phyloP scores from a whole-genome alignment of 2,329 filamentous ascomycete species.

The Penicillium sp. region DNA sequence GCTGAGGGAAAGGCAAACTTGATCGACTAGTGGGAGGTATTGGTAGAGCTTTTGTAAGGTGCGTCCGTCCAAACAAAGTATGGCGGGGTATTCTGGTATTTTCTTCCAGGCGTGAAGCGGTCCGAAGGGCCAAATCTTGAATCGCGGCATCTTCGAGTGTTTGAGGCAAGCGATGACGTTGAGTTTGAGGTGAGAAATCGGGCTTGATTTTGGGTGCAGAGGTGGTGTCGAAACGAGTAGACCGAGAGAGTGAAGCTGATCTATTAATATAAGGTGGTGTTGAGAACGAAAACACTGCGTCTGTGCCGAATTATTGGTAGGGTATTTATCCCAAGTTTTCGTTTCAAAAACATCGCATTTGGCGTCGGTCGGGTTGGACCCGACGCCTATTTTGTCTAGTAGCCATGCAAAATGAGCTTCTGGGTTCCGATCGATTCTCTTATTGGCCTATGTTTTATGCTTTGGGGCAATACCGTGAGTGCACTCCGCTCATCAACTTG shows the following conservation, averaged over 20 bases:
- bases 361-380: too few species aligned
- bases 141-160: background rate
- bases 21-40: constrained; percentile 9
- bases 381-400: too few species aligned
- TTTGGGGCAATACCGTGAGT: too few species aligned
- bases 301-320: too few species aligned
- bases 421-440: too few species aligned
- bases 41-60: constrained; percentile 7
- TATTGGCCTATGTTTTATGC: too few species aligned
- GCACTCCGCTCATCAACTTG: too few species aligned
- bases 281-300: too few species aligned
- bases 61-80: constrained; percentile 10
- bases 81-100: background rate
- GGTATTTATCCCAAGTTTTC: too few species aligned
- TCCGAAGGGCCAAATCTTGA: background rate
- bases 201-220: background rate
- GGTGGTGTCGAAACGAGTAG: background rate
- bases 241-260: background rate
- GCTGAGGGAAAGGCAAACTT: constrained; percentile 15
- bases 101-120: background rate
- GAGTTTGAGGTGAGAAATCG: background rate
- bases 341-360: too few species aligned
- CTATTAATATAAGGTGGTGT: too few species aligned
- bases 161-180: background rate
- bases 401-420: too few species aligned